Base-by-base conservation (phyloP, 352 stramenopile genomes). In the Phytophthora melonis region DNA sequence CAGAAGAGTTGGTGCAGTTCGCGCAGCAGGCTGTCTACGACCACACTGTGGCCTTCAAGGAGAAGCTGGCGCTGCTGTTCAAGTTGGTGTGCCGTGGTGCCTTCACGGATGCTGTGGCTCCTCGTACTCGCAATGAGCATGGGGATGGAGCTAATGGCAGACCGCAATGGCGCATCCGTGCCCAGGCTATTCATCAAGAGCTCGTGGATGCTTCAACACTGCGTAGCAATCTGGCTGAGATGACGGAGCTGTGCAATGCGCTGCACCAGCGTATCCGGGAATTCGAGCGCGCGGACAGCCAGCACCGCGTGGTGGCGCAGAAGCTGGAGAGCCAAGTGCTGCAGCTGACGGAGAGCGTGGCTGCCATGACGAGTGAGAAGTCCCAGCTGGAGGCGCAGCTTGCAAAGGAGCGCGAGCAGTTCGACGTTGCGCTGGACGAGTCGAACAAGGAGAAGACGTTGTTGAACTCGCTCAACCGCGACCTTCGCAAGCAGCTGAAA, bases 361-460 rank as follows among this genome's bases (percentile, higher is more conserved):
- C 47, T 11, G 57, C 80, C 32, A 68, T 70, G 19, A 77, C 66
- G 0, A 76, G 54, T 13, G 83, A 92, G 54, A 92, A 87, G 57
- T 53, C 66, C 1, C 79, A 85, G n/a, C 56, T 96, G 18, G 76
- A 88, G 32, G 58, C 68, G 10, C 88, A 94, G 63, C 76, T 96
- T 10, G 66, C 80, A 4, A 85, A 84, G 49, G 88, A 94, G 64
- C 80, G 87, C 18, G 84, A 89, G n/a, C 88, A 96, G 56, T 96
- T 93, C 55, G 80, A 90, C 18, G 60, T 82, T 54, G 77, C 88
- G 23, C 68, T 96, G 10, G 88, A 93, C 49, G 89, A 95, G 64
- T 93, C 81, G 11, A 90, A 95, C 68, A 96, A 96, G 72, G 88
- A 96, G 54, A 94, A 93, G 58, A 81, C 83, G 6, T 70, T 82